Evolutionary conservation across 768 basidiomycete genomes (phyloP), one percentile per base, ranked within the genome.

Genomic region (Podaxis pistillaris): DNA sequence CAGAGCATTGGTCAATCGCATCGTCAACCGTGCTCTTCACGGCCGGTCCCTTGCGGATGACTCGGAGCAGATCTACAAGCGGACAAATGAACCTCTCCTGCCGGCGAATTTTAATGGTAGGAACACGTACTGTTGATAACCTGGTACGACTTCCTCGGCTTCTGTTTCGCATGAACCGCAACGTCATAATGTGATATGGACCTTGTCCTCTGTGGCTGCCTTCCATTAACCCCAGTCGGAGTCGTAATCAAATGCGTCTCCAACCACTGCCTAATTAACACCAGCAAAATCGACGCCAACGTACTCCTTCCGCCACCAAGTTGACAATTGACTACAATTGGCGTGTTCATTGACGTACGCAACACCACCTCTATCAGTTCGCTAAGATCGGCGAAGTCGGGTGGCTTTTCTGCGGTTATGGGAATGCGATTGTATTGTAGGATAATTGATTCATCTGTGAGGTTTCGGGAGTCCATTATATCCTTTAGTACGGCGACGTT

Each of bases 311-410:
- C 96, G 33, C 94, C 82, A 3, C 94, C 96, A 13, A 99, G 84
- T 70, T 99, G 97, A 68, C 96, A 97, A 70, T 98, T 99, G 38
- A 99, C 84, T 17, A 99, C 88, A 62, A 98, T 90, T 0, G 91
- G 91, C 0, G 90, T 89, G 41, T 84, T 82, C 22, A 83, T 80
- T 6, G 88, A 83, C 4, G 86, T 86, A 9, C 88, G 81, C 41
- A 94, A 79, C 30, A 91, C 88, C 1, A 95, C 81, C 19, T 91
- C 87, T 63, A 95, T 88, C 26, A 96, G 79, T 64, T 92, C 89
- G 64, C 79, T 86, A 53, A 92, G 76, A 68, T 92, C 90, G 24
- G 84, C 74, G 71, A 86, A 88, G 70, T 93, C 91, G 0, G 90
- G 88, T 9, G 89, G 80, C 40, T 83, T 87, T 73, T 98, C 96